Base-by-base conservation (phyloP, 345 rosid species). In the Bruguiera gymnorhiza region DNA sequence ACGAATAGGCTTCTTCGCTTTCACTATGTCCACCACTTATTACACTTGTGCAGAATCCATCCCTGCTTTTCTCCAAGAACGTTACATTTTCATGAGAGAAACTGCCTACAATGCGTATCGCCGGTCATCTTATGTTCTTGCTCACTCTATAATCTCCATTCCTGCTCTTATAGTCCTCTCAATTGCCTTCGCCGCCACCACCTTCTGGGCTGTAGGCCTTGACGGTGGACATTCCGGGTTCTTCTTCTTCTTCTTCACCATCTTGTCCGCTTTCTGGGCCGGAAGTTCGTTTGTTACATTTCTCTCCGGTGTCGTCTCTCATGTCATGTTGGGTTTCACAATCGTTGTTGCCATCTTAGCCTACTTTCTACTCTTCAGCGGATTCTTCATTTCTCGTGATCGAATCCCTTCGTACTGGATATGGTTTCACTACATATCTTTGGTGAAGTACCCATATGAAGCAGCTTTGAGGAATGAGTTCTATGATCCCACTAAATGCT, bases 211-310 rank as follows among this genome's bases (percentile, higher is more conserved):
- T 1, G 96, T 94, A 6, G 90, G 97, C 57, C 93, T 94, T 13
- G 83, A 80, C 0, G 97, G 97, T 0, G 98, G 97, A 6, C 5
- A 71, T 36, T 69, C 80, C 0, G 97, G 97, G 0, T 88, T 94
- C 86, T 34, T 82, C 27, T 92, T 88, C 90, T 92, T 76, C 83
- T 89, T 89, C 86, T 26, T 82, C 77, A 80, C 83, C 0, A 61
- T 89, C 73, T 60, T 94, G 0, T 88, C 93, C 4, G 84, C 98
- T 21, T 94, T 94, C 60, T 94, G 97, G 98, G 95, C 96, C 0
- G 98, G 98, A 46, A 92, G 87, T 73, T 94, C 98, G 9, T 92
- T 94, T 72, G 97, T 94, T 0, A 89, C 98, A 5, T 94, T 94
- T 82, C 81, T 94, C 18, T 89, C 97, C 5, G 97, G 96, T 3